These are phyloP conservation scores for Pythium coloratum DNA, from an alignment of 352 stramenopile genomes.

Conservation along the genomic window DNA sequence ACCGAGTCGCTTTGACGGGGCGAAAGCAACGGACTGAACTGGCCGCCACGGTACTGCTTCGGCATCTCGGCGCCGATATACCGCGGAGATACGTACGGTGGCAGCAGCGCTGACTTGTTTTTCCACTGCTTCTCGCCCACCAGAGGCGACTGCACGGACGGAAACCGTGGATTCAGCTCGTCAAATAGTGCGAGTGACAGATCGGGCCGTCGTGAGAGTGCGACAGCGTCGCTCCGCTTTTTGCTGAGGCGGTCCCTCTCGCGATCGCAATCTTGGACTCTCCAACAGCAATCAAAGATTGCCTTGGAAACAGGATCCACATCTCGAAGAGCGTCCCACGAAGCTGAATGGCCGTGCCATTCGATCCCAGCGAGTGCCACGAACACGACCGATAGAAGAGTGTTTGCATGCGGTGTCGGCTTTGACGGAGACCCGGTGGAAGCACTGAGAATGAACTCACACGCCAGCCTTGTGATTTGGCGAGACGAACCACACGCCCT, in stretches of 20 bases:
- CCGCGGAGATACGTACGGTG: conserved; percentile 48
- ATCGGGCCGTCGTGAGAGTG: neutral
- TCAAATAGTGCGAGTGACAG: conserved; percentile 34
- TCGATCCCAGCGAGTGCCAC: conserved; percentile 46
- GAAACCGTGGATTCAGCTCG: conserved; percentile 64
- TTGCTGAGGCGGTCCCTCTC: neutral
- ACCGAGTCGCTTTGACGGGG: conserved; percentile 48
- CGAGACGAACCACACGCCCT: conserved; percentile 26
- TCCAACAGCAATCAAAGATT: conserved; percentile 25
- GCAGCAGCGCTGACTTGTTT: conserved; percentile 44
- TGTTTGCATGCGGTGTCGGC: neutral
- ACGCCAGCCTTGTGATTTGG: conserved; percentile 36
- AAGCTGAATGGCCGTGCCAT: conserved; percentile 36
- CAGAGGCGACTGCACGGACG: conserved; percentile 49
- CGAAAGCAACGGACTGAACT: conserved; percentile 50
- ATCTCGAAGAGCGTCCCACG: conserved; percentile 41
- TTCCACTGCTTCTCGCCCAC: conserved; percentile 53
- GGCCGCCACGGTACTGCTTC: conserved; percentile 55
- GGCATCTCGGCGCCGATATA: conserved; percentile 53
- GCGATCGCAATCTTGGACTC: neutral
- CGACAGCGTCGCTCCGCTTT: neutral
- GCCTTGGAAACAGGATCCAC: conserved; percentile 42
- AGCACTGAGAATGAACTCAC: conserved; percentile 59
- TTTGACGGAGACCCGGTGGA: conserved; percentile 7
- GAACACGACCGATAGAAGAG: conserved; percentile 36